phyloP scores from a whole-genome alignment of 495 filamentous ascomycete species.

The Hyaloscypha hepaticicola region DNA sequence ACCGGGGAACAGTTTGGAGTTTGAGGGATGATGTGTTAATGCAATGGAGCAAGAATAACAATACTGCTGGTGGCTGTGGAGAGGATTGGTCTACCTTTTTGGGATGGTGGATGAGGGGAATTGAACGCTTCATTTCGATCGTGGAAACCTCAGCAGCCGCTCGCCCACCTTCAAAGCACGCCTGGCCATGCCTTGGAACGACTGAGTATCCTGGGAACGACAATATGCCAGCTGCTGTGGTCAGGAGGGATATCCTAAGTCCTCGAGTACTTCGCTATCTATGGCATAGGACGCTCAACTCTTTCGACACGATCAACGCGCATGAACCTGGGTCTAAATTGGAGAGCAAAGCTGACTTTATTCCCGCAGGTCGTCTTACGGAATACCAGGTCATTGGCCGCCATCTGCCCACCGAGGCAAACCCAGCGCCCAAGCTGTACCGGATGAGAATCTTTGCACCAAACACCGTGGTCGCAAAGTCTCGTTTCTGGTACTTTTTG shows the following conservation, averaged over 20 bases:
- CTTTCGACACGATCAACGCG: neutral
- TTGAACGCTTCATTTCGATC: neutral
- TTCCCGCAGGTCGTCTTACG: constrained; percentile 81
- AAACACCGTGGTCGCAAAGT: constrained; percentile 97
- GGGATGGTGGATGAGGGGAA: neutral
- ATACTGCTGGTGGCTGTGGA: neutral
- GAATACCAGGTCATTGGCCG: constrained; percentile 99
- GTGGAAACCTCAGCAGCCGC: neutral
- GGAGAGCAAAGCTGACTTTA: constrained; percentile 9
- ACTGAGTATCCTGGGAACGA: neutral
- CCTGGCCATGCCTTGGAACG: neutral
- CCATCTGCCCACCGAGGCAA: constrained; percentile 93
- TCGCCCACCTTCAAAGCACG: neutral
- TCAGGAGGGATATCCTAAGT: neutral
- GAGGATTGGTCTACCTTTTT: neutral
- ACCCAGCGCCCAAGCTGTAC: constrained; percentile 96
- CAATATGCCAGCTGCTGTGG: neutral
- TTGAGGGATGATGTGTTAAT: neutral
- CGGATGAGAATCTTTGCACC: constrained; percentile 99
- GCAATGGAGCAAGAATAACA: neutral
- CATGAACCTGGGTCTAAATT: neutral
- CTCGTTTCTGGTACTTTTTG: constrained; percentile 99
- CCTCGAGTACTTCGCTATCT: neutral
- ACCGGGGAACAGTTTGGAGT: neutral
- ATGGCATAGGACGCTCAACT: neutral